phyloP scores from a whole-genome alignment of 1,139 yeast species.

The Pichia sp. region DNA sequence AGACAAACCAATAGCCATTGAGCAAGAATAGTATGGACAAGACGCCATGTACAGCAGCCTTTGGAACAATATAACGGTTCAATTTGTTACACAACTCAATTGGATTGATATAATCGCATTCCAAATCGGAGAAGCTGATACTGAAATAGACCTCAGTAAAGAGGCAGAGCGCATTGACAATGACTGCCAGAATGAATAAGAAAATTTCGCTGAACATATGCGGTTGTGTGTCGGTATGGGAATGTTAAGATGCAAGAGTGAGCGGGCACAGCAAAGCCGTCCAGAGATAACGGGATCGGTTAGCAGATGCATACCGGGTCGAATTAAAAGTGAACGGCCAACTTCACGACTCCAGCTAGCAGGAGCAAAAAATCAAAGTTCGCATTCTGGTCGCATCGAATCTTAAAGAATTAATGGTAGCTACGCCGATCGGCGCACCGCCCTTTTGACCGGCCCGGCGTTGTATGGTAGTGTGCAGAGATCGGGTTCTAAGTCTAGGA shows the following conservation, averaged over 20 bases:
- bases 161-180: conserved; percentile 79
- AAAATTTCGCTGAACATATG: conserved; percentile 35
- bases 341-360: not conserved
- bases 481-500: no score
- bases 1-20: conserved; percentile 92
- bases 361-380: not conserved
- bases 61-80: conserved; percentile 87
- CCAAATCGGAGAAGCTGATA: conserved; percentile 88
- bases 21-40: conserved; percentile 67
- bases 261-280: no score
- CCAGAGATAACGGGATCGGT: not conserved
- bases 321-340: not conserved
- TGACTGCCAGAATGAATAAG: conserved; percentile 79
- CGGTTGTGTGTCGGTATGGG: not conserved
- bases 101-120: conserved; percentile 93
- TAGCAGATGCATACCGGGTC: not conserved
- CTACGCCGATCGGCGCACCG: not conserved
- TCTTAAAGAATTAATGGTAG: no score
- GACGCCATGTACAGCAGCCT: conserved; percentile 78
- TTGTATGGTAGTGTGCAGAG: no score
- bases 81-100: conserved; percentile 92
- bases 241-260: not conserved
- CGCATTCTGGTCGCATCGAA: not conserved
- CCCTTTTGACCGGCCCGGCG: no score
- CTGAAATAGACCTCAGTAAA: conserved; percentile 91